A percentile compares a stretch with the other conserved stretches of the same genome.
These are phyloP conservation scores for Phytomonas sp. DNA, from an alignment of 208 protist genomes.

Conservation along the genomic window DNA sequence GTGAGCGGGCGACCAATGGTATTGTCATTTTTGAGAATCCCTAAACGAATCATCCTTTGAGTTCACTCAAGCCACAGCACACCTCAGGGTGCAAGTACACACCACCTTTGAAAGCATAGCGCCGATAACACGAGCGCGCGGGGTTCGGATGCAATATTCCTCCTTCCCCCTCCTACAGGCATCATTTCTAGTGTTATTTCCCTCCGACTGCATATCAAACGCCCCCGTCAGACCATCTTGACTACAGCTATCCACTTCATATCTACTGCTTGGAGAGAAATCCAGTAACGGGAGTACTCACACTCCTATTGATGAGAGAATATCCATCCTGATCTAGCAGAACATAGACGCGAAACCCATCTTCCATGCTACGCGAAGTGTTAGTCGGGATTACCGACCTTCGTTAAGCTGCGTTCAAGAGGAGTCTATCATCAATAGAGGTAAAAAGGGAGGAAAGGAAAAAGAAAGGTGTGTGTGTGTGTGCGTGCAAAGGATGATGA, in stretches of 20 bases:
- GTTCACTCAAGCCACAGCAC: not conserved
- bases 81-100: not conserved
- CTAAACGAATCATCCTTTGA: not conserved
- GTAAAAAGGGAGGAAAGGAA: not conserved
- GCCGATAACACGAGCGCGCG: not conserved
- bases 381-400: too few species aligned
- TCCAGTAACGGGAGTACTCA: not conserved
- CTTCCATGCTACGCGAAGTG: too few species aligned
- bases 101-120: not conserved
- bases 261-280: not conserved
- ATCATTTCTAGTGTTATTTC: not conserved
- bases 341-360: too few species aligned
- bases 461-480: not conserved
- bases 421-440: not conserved
- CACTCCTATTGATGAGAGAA: not conserved
- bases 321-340: not conserved
- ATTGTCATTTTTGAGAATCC: not conserved
- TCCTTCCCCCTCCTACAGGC: not conserved
- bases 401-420: not conserved
- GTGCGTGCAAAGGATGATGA: not conserved
- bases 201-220: not conserved
- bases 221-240: not conserved
- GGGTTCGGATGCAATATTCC: not conserved
- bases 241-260: not conserved
- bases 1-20: not conserved